phyloP scores from a whole-genome alignment of 768 basidiomycete genomes.

The Auriscalpium microsporum region DNA sequence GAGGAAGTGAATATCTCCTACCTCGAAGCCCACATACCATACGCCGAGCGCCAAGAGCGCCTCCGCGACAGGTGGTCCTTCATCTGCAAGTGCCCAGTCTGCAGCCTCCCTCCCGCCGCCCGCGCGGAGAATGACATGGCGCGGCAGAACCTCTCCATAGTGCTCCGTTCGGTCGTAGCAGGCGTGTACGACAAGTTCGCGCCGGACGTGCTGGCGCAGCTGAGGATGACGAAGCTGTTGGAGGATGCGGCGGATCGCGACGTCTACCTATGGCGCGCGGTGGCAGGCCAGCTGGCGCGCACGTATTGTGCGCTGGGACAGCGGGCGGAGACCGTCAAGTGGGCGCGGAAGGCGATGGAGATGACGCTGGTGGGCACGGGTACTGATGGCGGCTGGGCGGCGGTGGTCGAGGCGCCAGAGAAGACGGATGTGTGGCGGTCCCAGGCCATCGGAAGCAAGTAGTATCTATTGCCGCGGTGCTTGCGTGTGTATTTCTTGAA shows the following conservation, averaged over 20 bases:
- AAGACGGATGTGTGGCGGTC: not conserved
- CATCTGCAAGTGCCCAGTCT: conserved; percentile 26
- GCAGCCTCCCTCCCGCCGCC: conserved; percentile 12
- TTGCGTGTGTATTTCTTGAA: too few species aligned
- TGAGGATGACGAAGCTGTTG: not conserved
- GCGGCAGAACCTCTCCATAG: conserved; percentile 10
- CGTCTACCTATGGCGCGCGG: too few species aligned
- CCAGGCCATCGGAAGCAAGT: not conserved
- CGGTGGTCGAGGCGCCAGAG: conserved; percentile 5
- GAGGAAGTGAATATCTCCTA: conserved; percentile 30
- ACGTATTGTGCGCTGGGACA: conserved; percentile 1
- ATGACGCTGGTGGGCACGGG: conserved; percentile 4
- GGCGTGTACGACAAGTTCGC: not conserved
- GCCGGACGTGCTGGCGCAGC: not conserved
- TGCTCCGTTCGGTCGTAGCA: too few species aligned
- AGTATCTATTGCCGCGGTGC: not conserved
- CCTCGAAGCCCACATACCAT: conserved; percentile 8
- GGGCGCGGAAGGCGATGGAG: conserved; percentile 6
- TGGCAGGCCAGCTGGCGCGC: not conserved
- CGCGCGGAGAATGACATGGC: not conserved
- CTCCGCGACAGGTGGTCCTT: conserved; percentile 25
- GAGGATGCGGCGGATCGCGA: too few species aligned
- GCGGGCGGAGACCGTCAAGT: not conserved
- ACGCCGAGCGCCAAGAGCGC: conserved; percentile 18
- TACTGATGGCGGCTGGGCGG: conserved; percentile 8